phyloP scores from a whole-genome alignment of 1,284 basidiomycete genomes.

The Fomitopsis schrenkii region DNA sequence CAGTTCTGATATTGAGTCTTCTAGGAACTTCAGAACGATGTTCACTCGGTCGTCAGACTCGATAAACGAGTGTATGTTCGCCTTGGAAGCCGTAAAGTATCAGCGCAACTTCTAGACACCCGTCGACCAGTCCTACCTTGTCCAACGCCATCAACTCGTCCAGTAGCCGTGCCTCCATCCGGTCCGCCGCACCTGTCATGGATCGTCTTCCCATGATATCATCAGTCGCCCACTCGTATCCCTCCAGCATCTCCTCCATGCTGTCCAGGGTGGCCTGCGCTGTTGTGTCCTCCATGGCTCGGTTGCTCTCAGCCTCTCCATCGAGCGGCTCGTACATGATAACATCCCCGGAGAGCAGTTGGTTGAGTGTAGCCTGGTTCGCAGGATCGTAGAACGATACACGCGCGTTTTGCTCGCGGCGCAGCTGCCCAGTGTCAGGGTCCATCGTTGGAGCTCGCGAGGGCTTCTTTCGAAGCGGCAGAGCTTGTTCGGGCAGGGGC shows the following conservation, averaged over 20 bases:
- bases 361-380: conserved; percentile 72
- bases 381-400: conserved; percentile 77
- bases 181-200: conserved; percentile 73
- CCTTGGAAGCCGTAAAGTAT: conserved; percentile 42
- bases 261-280: conserved; percentile 80
- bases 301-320: conserved; percentile 38
- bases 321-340: conserved; percentile 28
- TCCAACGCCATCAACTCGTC: conserved; percentile 90
- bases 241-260: conserved; percentile 98
- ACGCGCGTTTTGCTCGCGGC: conserved; percentile 62
- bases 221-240: conserved; percentile 91
- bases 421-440: conserved; percentile 22
- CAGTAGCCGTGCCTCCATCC: conserved; percentile 81
- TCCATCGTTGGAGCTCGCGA: conserved; percentile 16
- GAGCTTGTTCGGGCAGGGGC: conserved; percentile 4
- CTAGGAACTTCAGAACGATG: conserved; percentile 85
- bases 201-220: conserved; percentile 59
- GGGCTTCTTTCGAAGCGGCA: conserved; percentile 14
- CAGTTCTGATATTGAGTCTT: conserved; percentile 81
- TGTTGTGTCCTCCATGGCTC: conserved; percentile 57
- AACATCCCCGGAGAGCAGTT: conserved; percentile 55
- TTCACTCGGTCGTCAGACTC: conserved; percentile 88
- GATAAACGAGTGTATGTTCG: conserved; percentile 95
- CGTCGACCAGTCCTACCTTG: conserved; percentile 49
- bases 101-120: conserved; percentile 1